phyloP scores from a whole-genome alignment of 1,139 yeast species.

The Saccharomyces pastorianus region DNA sequence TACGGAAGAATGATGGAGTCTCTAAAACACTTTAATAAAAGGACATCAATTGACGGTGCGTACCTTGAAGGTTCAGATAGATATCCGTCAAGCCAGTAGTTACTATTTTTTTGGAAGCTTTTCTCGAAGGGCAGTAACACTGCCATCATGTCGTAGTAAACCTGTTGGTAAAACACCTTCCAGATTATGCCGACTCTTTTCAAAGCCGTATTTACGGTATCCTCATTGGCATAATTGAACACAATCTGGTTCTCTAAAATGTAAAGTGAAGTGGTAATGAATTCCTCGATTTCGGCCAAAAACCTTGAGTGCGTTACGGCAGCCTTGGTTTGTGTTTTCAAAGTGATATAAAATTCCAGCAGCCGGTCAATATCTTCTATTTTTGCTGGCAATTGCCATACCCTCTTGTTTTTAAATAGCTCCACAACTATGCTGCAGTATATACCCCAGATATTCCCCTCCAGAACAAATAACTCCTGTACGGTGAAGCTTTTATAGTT shows the following conservation, averaged over 20 bases:
- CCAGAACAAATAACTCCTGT: constrained; percentile 26
- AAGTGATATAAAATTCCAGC: constrained; percentile 28
- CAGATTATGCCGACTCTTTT: constrained; percentile 38
- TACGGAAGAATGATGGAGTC: constrained; percentile 40
- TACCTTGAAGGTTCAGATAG: constrained; percentile 31
- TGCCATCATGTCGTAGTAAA: constrained; percentile 49
- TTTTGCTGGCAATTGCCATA: constrained; percentile 31
- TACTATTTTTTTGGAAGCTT: constrained; percentile 12
- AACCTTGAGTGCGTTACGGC: constrained; percentile 22
- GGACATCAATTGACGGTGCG: constrained; percentile 27
- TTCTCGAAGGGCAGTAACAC: constrained; percentile 49
- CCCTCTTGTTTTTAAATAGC: constrained; percentile 25
- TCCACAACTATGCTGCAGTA: constrained; percentile 26
- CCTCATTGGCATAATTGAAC: constrained; percentile 20
- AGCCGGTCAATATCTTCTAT: constrained; percentile 34
- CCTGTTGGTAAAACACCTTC: constrained; percentile 44
- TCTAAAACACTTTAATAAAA: constrained; percentile 39
- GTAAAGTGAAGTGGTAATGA: constrained; percentile 37
- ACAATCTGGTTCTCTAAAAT: constrained; percentile 34
- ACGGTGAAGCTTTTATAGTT: constrained; percentile 26
- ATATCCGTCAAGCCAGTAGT: constrained; percentile 25
- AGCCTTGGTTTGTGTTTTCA: constrained; percentile 18
- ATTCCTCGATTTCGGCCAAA: constrained; percentile 38
- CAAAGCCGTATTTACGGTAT: constrained; percentile 21
- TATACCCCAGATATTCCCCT: constrained; percentile 30